phyloP scores from a whole-genome alignment of 164 flowering plant species.

The Taxillus chinensis region DNA sequence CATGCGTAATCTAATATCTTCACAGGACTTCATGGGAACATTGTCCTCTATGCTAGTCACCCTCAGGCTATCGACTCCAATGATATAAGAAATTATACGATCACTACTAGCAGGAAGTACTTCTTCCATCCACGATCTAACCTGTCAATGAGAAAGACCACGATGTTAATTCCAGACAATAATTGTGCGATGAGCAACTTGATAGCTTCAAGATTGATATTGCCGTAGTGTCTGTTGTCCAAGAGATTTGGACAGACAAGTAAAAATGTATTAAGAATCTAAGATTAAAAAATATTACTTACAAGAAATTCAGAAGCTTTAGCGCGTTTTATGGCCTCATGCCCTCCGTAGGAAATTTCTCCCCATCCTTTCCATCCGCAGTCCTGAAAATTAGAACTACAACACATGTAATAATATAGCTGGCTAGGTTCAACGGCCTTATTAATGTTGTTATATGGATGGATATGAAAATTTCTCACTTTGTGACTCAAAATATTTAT shows the following conservation, averaged over 20 bases:
- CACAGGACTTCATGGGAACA: conserved; percentile 11
- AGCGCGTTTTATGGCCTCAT: conserved; percentile 63
- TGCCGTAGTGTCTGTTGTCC: neutral
- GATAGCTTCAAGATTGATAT: neutral
- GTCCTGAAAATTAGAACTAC: conserved; percentile 32
- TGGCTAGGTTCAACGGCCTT: neutral
- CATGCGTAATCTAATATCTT: conserved; percentile 79
- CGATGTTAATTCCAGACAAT: neutral
- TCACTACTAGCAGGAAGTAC: conserved; percentile 37
- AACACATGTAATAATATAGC: neutral
- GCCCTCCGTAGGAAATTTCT: conserved; percentile 93
- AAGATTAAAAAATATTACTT: neutral
- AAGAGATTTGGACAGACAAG: neutral
- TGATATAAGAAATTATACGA: conserved; percentile 57
- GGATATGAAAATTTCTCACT: neutral
- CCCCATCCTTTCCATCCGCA: conserved; percentile 99
- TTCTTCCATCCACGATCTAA: conserved; percentile 91
- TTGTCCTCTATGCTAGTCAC: conserved; percentile 18
- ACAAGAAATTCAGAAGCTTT: conserved; percentile 88
- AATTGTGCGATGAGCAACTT: neutral
- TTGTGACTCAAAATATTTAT: neutral
- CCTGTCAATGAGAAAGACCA: conserved; percentile 29
- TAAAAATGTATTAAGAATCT: no score
- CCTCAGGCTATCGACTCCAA: conserved; percentile 86
- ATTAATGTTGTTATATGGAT: neutral